Conservation (phyloP, 345 rosid species). For the Eucalyptus coolabah region DNA sequence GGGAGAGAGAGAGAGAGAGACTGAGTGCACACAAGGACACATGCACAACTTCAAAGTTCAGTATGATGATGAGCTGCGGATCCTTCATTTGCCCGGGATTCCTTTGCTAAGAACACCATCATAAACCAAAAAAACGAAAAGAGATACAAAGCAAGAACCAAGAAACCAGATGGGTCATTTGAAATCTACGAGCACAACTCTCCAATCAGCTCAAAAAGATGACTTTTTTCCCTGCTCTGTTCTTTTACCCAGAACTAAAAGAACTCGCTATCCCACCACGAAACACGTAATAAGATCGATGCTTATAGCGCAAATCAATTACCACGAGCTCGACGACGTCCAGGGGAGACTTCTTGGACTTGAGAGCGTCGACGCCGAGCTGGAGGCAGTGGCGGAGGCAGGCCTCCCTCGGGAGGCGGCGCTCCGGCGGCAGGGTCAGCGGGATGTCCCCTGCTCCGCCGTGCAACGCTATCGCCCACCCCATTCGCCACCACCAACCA, state of each 20-base stretch:
- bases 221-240: neutral
- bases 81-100: neutral
- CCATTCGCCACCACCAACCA: slow-evolving; percentile 11
- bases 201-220: neutral
- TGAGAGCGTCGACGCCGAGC: slow-evolving; percentile 70
- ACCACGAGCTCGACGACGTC: slow-evolving; percentile 96
- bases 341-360: slow-evolving; percentile 50
- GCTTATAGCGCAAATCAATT: neutral
- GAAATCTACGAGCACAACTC: neutral
- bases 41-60: neutral
- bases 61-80: neutral
- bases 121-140: neutral
- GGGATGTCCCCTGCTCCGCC: slow-evolving; percentile 87
- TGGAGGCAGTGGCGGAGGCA: slow-evolving; percentile 83
- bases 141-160: neutral
- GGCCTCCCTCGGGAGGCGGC: slow-evolving; percentile 62
- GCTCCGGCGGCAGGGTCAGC: slow-evolving; percentile 32
- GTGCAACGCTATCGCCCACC: slow-evolving; percentile 94
- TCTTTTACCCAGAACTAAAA: neutral
- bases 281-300: neutral
- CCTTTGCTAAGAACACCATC: neutral
- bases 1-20: neutral
- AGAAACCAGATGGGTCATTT: neutral
- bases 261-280: neutral
- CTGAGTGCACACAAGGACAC: neutral